Conservation (phyloP, 441 rosid genomes). For the Jatropha podagrica region DNA sequence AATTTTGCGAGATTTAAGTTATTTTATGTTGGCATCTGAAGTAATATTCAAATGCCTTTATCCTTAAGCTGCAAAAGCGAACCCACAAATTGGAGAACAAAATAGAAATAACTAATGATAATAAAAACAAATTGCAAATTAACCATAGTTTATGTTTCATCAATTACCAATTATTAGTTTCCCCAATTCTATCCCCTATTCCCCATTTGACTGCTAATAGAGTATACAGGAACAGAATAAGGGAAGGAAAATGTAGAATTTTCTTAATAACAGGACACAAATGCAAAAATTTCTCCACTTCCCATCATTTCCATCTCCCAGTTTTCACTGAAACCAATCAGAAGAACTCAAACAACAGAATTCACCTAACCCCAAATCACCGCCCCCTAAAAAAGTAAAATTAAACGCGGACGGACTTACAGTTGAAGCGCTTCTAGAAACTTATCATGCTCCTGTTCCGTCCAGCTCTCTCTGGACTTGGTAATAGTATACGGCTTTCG, state of each 20-base stretch:
- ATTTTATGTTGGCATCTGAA: background rate
- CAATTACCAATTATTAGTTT: background rate
- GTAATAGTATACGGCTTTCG: constrained; percentile 94
- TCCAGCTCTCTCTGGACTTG: constrained; percentile 98
- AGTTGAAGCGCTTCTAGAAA: constrained; percentile 95
- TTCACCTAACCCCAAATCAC: background rate
- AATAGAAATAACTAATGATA: background rate
- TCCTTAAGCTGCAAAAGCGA: background rate
- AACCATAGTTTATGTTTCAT: background rate
- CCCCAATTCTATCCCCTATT: constrained; percentile 3
- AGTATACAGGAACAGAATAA: background rate
- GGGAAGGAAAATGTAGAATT: background rate
- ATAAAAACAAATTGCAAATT: background rate
- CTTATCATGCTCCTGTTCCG: constrained; percentile 92
- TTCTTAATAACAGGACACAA: background rate
- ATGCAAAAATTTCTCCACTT: background rate
- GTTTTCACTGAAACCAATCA: background rate
- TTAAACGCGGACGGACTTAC: constrained; percentile 37
- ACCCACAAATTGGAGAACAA: background rate
- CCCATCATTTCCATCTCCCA: background rate
- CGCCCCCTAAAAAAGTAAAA: background rate
- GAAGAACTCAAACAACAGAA: background rate
- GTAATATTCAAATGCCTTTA: background rate
- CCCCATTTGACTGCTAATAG: background rate
- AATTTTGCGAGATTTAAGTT: background rate